Percentiles rank a stretch among this genome's conserved stretches.
Evolutionary conservation across 495 filamentous ascomycete genomes (phyloP).

Genomic region (Penicillium roqueforti): DNA sequence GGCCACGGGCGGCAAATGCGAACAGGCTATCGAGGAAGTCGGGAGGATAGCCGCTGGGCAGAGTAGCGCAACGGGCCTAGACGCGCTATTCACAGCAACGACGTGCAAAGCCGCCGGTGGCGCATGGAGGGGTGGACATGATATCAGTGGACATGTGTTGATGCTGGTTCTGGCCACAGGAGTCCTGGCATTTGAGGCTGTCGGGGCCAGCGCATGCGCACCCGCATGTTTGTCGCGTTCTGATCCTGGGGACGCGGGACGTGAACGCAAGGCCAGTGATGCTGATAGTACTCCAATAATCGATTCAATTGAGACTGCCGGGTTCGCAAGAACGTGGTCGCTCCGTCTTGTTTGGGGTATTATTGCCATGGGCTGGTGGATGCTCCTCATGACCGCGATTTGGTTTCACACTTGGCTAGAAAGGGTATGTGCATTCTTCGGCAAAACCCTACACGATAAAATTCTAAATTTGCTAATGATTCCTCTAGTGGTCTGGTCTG

Average conservation of each 20-base stretch:
- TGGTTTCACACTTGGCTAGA: conserved; percentile 99
- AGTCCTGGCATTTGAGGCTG: conserved; percentile 73
- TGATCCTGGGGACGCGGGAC: conserved; percentile 27
- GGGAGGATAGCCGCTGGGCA: conserved; percentile 16
- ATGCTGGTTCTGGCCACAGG: conserved; percentile 78
- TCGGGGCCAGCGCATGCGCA: conserved; percentile 55
- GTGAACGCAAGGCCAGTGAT: conserved; percentile 48
- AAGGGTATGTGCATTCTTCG: conserved; percentile 56
- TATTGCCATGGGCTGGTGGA: conserved; percentile 71
- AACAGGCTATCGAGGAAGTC: conserved; percentile 33
- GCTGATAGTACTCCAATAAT: not conserved
- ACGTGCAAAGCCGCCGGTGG: conserved; percentile 82
- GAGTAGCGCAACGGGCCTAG: conserved; percentile 30
- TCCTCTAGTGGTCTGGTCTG: conserved; percentile 63
- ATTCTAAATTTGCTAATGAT: conserved; percentile 21
- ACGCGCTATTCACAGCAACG: conserved; percentile 61
- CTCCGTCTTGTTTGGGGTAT: conserved; percentile 48
- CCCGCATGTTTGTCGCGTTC: conserved; percentile 30
- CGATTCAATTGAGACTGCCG: conserved; percentile 2
- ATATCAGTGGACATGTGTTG: conserved; percentile 94
- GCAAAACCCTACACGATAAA: not conserved
- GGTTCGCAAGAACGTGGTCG: conserved; percentile 43
- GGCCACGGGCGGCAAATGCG: conserved; percentile 78
- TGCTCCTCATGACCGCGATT: conserved; percentile 95
- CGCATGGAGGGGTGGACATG: conserved; percentile 82